These are phyloP conservation scores for Rhodotorula sp. DNA, from an alignment of 1,284 basidiomycete genomes.

Conservation along the genomic window DNA sequence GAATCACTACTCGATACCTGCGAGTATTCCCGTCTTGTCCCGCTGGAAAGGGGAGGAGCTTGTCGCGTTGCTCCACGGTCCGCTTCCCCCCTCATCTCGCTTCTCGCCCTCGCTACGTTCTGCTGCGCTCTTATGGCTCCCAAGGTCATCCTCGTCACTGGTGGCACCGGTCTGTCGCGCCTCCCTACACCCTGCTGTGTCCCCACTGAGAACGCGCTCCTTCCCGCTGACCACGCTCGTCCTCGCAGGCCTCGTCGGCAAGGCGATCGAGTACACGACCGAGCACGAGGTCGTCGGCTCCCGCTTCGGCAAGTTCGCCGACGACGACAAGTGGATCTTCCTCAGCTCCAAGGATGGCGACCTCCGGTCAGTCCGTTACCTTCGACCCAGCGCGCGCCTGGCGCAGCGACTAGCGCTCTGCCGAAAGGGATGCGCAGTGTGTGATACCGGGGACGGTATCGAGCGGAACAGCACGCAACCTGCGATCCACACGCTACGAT, in stretches of 20 bases:
- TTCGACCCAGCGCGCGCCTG: background rate
- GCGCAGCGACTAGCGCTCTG: background rate
- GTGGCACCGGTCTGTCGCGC: slow-evolving; percentile 53
- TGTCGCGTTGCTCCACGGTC: background rate
- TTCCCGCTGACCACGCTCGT: background rate
- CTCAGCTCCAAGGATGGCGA: slow-evolving; percentile 72
- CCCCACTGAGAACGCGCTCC: background rate
- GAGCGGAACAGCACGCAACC: no score
- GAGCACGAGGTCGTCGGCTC: slow-evolving; percentile 73
- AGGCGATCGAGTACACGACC: slow-evolving; percentile 74
- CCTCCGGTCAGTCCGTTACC: slow-evolving; percentile 42
- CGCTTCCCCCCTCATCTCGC: background rate
- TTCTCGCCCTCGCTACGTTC: background rate
- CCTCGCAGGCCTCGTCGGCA: slow-evolving; percentile 72
- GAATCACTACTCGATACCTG: no score
- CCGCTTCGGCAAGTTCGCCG: slow-evolving; percentile 66
- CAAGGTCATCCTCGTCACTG: slow-evolving; percentile 61
- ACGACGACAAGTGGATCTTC: slow-evolving; percentile 82
- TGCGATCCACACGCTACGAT: no score
- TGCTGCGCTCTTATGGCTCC: no score
- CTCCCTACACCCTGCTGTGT: background rate
- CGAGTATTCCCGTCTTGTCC: no score
- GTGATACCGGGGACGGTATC: no score
- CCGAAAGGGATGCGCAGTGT: no score
- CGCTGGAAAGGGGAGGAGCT: background rate